Evolutionary conservation across 768 basidiomycete genomes (phyloP).

Genomic region (Mycena epipterygia): DNA sequence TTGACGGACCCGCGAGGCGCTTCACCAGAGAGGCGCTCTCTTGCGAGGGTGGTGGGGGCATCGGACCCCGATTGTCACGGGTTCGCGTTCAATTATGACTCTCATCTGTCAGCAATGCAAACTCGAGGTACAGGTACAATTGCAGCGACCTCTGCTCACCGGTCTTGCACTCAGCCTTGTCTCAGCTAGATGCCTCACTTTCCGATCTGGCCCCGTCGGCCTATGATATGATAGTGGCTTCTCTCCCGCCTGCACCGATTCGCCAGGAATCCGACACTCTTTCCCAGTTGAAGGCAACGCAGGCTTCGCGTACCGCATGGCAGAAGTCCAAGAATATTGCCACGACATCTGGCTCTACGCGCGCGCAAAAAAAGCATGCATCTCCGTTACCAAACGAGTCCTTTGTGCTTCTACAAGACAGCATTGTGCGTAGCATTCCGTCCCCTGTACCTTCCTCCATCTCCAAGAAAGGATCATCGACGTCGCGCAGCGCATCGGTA

Average conservation of each 20-base stretch:
- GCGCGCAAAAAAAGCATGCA: slow-evolving; percentile 72
- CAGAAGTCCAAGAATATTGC: slow-evolving; percentile 62
- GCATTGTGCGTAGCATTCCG: slow-evolving; percentile 80
- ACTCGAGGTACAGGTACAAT: slow-evolving; percentile 78
- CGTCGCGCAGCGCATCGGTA: slow-evolving; percentile 46
- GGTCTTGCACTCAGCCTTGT: slow-evolving; percentile 24
- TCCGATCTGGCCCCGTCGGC: slow-evolving; percentile 88
- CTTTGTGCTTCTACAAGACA: slow-evolving; percentile 92
- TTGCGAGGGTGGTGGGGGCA: slow-evolving; percentile 64
- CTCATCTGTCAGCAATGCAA: slow-evolving; percentile 90
- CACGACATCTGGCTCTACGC: slow-evolving; percentile 60
- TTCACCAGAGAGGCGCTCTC: slow-evolving; percentile 79
- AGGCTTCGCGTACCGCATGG: slow-evolving; percentile 71
- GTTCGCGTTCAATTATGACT: slow-evolving; percentile 41
- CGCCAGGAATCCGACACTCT: slow-evolving; percentile 51
- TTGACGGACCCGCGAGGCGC: slow-evolving; percentile 90
- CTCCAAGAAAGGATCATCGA: slow-evolving; percentile 61
- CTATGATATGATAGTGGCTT: slow-evolving; percentile 85
- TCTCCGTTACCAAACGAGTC: slow-evolving; percentile 83
- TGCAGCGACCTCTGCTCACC: neutral
- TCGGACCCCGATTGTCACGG: no score
- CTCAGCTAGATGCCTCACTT: slow-evolving; percentile 90
- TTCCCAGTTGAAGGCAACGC: slow-evolving; percentile 59
- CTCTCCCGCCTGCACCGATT: slow-evolving; percentile 69
- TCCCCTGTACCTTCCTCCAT: slow-evolving; percentile 59